Conservation (phyloP, 2,329 filamentous ascomycete species). For the Epichloe baconii region DNA sequence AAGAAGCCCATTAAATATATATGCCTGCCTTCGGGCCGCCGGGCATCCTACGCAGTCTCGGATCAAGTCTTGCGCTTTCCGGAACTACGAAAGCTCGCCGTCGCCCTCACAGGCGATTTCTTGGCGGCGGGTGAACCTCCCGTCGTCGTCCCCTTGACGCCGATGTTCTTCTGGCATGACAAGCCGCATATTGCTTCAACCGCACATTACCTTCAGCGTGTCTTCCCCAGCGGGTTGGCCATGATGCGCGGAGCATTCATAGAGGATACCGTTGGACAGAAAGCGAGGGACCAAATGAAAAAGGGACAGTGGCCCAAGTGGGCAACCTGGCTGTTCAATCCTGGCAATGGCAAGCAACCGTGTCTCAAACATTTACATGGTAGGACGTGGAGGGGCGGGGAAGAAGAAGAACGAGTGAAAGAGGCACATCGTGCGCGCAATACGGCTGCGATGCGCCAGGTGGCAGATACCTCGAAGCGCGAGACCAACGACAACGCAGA, state of each 20-base stretch:
- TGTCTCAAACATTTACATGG: conserved; percentile 39
- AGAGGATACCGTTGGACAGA: conserved; percentile 41
- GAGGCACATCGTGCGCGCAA: neutral
- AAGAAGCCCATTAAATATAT: conserved; percentile 33
- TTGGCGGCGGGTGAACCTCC: neutral
- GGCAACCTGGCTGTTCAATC: conserved; percentile 44
- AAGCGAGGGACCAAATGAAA: conserved; percentile 44
- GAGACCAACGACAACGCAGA: neutral
- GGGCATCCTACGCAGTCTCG: conserved; percentile 36
- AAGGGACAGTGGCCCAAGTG: conserved; percentile 36
- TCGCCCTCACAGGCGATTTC: conserved; percentile 29
- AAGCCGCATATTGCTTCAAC: conserved; percentile 40
- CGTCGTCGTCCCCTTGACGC: conserved; percentile 31
- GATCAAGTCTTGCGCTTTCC: conserved; percentile 31
- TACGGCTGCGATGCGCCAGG: neutral
- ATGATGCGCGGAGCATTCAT: conserved; percentile 41
- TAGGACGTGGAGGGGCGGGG: conserved; percentile 32
- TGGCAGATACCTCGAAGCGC: neutral
- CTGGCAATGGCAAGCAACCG: conserved; percentile 28
- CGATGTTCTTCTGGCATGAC: conserved; percentile 46
- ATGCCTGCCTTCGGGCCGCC: conserved; percentile 37
- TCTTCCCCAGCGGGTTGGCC: conserved; percentile 37
- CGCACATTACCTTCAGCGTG: conserved; percentile 33
- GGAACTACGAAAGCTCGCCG: conserved; percentile 27
- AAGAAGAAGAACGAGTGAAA: conserved; percentile 6